Percentiles rank a stretch among this genome's conserved stretches.
These are phyloP conservation scores for Wickerhamiella spandovensis DNA, from an alignment of 805 yeast species.

Conservation along the genomic window DNA sequence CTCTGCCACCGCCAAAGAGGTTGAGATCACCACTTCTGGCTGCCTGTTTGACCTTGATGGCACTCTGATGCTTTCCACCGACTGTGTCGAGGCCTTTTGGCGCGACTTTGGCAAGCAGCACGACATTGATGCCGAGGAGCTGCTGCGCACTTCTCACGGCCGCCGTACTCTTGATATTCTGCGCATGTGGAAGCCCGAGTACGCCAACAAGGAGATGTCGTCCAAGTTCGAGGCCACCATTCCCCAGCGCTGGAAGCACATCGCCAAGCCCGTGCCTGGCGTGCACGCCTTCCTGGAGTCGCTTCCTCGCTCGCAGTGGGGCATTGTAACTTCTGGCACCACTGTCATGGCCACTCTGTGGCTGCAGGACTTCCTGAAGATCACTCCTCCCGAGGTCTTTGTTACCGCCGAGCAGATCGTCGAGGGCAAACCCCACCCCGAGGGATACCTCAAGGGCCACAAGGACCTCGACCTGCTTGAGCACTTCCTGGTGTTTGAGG, in stretches of 20 bases:
- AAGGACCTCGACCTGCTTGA: constrained; percentile 26
- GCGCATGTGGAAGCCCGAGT: constrained; percentile 56
- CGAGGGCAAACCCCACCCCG: constrained; percentile 73
- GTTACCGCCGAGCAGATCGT: constrained; percentile 67
- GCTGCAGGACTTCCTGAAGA: constrained; percentile 48
- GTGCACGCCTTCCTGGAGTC: constrained; percentile 37
- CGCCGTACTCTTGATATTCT: constrained; percentile 68
- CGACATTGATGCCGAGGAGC: constrained; percentile 51
- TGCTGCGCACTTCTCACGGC: constrained; percentile 64
- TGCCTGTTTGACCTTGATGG: constrained; percentile 74
- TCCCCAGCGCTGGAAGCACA: constrained; percentile 54
- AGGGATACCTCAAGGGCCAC: constrained; percentile 42
- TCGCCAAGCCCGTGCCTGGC: constrained; percentile 63
- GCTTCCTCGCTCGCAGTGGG: constrained; percentile 43
- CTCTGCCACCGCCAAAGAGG: neutral
- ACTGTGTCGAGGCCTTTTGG: constrained; percentile 73
- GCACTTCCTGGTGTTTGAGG: constrained; percentile 51
- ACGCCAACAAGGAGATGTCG: constrained; percentile 50
- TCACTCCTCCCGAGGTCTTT: constrained; percentile 52
- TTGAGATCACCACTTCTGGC: constrained; percentile 26
- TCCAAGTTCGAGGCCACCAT: constrained; percentile 54
- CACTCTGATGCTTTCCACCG: constrained; percentile 68
- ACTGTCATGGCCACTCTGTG: constrained; percentile 62
- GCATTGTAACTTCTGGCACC: constrained; percentile 75
- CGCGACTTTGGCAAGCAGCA: constrained; percentile 54